Evolutionary conservation across 805 yeast species (phyloP).

Genomic region (Metschnikowia vanudenii): DNA sequence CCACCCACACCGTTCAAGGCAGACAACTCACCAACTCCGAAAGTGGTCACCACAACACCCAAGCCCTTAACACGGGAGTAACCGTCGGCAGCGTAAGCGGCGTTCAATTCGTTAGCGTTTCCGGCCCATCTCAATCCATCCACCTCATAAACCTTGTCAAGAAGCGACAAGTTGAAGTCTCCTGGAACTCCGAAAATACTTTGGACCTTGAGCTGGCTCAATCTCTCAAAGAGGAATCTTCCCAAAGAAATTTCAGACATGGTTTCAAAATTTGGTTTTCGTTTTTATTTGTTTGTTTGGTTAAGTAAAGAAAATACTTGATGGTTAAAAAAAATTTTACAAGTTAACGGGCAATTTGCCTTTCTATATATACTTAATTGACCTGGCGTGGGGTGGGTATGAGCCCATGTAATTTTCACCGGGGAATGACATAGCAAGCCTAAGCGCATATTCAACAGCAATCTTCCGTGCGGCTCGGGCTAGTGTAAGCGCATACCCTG

Average conservation of each 20-base stretch:
- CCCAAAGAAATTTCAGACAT: constrained; percentile 62
- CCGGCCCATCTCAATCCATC: constrained; percentile 85
- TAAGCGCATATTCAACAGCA: constrained; percentile 15
- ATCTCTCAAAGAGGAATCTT: constrained; percentile 73
- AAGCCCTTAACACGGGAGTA: constrained; percentile 79
- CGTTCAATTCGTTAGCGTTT: constrained; percentile 86
- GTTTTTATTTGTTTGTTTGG: neutral
- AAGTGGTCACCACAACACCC: constrained; percentile 75
- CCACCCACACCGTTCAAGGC: constrained; percentile 88
- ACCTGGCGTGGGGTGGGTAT: too few relatives aligned
- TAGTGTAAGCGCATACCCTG: constrained; percentile 7
- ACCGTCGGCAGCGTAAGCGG: constrained; percentile 88
- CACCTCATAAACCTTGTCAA: constrained; percentile 73
- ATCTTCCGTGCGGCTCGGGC: constrained; percentile 4
- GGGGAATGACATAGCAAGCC: constrained; percentile 4
- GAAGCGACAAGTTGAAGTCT: constrained; percentile 70
- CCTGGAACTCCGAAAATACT: constrained; percentile 82
- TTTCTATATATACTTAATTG: constrained; percentile 1
- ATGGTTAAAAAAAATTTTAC: neutral
- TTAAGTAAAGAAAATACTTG: constrained; percentile 4
- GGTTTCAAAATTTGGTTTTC: constrained; percentile 3
- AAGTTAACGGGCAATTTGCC: neutral
- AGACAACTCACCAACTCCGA: constrained; percentile 87
- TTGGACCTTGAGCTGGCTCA: constrained; percentile 66
- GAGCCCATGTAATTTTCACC: neutral